phyloP scores from a whole-genome alignment of 1,139 yeast species.

The Yamadazyma jaroonii region DNA sequence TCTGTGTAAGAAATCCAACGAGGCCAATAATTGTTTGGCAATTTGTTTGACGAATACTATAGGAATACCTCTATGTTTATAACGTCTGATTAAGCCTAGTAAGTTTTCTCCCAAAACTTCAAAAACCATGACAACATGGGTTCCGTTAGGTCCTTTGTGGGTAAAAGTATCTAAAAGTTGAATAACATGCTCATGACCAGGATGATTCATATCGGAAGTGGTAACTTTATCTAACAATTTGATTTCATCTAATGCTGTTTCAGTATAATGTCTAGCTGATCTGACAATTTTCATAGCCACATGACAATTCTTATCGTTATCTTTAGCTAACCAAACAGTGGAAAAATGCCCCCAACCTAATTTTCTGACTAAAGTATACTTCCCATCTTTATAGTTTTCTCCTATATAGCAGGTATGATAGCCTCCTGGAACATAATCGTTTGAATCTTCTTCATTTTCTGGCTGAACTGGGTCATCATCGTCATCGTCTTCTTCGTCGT shows the following conservation, averaged over 20 bases:
- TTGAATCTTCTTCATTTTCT: slow-evolving; percentile 61
- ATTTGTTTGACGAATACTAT: slow-evolving; percentile 73
- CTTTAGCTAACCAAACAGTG: slow-evolving; percentile 55
- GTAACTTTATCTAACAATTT: slow-evolving; percentile 53
- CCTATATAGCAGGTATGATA: slow-evolving; percentile 84
- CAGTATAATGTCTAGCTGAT: slow-evolving; percentile 72
- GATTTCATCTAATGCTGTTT: slow-evolving; percentile 86
- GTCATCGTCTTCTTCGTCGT: slow-evolving; percentile 39
- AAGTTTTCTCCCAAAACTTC: slow-evolving; percentile 85
- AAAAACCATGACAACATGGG: slow-evolving; percentile 82
- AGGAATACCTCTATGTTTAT: slow-evolving; percentile 73
- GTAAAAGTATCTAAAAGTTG: slow-evolving; percentile 63
- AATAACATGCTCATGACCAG: slow-evolving; percentile 67
- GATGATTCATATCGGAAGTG: slow-evolving; percentile 49
- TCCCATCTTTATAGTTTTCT: slow-evolving; percentile 59
- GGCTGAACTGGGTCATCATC: slow-evolving; percentile 36
- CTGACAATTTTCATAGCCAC: slow-evolving; percentile 86
- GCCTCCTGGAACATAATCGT: slow-evolving; percentile 79
- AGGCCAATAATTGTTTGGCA: slow-evolving; percentile 71
- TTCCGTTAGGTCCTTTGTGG: slow-evolving; percentile 72
- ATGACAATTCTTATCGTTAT: slow-evolving; percentile 51
- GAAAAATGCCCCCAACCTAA: slow-evolving; percentile 57
- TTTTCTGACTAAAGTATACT: slow-evolving; percentile 69
- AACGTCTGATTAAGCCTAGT: slow-evolving; percentile 65
- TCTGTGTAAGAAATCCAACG: slow-evolving; percentile 77